phyloP scores from a whole-genome alignment of 2,329 filamentous ascomycete genomes.

The Trichoderma aggressivum region DNA sequence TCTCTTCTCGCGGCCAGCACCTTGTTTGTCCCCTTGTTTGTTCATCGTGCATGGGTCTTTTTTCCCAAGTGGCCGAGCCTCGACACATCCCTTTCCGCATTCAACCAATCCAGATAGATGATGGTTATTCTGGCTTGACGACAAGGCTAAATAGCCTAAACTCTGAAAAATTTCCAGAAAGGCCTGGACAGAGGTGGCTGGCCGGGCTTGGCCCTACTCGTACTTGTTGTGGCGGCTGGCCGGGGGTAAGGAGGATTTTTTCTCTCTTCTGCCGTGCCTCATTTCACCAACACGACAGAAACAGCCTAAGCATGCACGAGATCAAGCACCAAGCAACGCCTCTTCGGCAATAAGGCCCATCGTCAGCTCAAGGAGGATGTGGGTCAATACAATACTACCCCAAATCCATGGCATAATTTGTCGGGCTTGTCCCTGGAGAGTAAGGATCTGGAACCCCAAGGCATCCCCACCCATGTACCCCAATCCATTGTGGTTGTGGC shows the following conservation, averaged over 20 bases:
- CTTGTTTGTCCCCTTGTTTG: not conserved
- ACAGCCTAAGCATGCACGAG: slow-evolving; percentile 12
- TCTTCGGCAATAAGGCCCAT: slow-evolving; percentile 15
- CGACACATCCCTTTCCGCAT: not conserved
- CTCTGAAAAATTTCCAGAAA: slow-evolving; percentile 15
- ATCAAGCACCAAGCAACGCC: slow-evolving; percentile 13
- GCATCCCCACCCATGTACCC: slow-evolving; percentile 3
- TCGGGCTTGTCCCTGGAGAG: not conserved
- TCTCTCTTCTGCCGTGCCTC: not conserved
- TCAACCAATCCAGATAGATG: not conserved
- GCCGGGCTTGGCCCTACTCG: not conserved
- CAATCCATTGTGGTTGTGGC: not conserved
- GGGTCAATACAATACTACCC: slow-evolving; percentile 6
- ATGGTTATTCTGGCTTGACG: not conserved
- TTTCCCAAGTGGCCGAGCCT: not conserved
- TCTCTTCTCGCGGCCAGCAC: not conserved
- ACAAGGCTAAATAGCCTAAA: slow-evolving; percentile 12
- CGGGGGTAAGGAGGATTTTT: slow-evolving; percentile 9
- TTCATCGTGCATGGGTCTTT: not conserved
- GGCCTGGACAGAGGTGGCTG: slow-evolving; percentile 11
- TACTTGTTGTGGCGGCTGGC: not conserved
- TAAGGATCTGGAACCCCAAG: slow-evolving; percentile 16
- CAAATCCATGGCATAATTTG: slow-evolving; percentile 10
- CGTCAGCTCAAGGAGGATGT: slow-evolving; percentile 16
- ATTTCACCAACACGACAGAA: slow-evolving; percentile 6